These are phyloP conservation scores for Syzygium malaccense DNA, from an alignment of 441 rosid genomes.

Conservation along the genomic window DNA sequence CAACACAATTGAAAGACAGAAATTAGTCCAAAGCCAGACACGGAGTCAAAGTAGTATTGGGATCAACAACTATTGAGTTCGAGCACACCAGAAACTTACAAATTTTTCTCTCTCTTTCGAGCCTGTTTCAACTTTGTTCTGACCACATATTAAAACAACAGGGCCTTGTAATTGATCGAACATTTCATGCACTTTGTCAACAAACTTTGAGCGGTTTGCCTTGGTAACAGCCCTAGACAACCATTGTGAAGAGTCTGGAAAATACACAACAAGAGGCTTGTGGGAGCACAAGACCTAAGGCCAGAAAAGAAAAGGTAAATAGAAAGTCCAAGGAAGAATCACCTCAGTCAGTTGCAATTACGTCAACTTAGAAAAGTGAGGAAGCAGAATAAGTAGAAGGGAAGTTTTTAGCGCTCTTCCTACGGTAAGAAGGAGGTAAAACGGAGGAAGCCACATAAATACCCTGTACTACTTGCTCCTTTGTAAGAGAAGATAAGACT, in stretches of 20 bases:
- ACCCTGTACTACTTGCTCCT: neutral
- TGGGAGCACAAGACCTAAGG: constrained; percentile 63
- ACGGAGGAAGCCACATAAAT: neutral
- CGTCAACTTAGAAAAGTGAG: neutral
- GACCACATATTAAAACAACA: constrained; percentile 85
- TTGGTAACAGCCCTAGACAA: constrained; percentile 85
- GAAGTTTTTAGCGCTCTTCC: neutral
- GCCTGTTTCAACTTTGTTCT: constrained; percentile 72
- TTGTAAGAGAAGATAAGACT: neutral
- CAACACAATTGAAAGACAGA: constrained; percentile 8
- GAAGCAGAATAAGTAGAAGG: neutral
- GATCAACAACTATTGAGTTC: neutral
- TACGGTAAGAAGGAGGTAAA: neutral
- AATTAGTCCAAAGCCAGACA: constrained; percentile 1
- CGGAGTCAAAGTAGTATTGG: neutral
- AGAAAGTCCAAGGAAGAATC: neutral
- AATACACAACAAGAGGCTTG: constrained; percentile 86
- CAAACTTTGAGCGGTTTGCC: constrained; percentile 60
- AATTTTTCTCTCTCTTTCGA: constrained; percentile 76
- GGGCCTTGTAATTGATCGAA: constrained; percentile 76
- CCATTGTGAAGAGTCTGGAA: constrained; percentile 89
- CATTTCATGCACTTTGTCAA: constrained; percentile 54
- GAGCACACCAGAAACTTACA: constrained; percentile 34
- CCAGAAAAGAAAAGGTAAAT: constrained; percentile 15
- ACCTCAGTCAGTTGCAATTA: neutral